Percentiles rank a stretch among this genome's conserved stretches.
Evolutionary conservation across 169 alveolate genomes (phyloP).

Genomic region (Eimeria acervulina): DNA sequence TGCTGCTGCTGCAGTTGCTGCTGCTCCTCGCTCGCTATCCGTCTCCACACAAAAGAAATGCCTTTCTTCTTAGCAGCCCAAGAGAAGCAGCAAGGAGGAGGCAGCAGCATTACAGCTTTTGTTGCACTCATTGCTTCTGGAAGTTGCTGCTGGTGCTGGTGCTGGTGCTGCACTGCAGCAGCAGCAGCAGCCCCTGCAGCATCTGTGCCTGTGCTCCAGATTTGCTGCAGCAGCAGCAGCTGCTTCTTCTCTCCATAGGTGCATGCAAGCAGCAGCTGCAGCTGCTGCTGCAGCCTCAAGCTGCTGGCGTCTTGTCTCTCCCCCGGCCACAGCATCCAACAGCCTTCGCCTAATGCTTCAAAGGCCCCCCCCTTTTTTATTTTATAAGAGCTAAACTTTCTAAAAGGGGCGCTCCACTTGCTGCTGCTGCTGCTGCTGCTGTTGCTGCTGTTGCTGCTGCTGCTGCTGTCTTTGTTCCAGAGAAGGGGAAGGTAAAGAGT

Average conservation of each 20-base stretch:
- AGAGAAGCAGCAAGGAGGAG: background rate
- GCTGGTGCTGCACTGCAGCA: background rate
- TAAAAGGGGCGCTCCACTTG: background rate
- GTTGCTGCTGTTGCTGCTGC: conserved; percentile 26
- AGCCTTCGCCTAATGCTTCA: background rate
- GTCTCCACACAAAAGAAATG: conserved; percentile 5
- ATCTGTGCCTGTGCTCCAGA: too few species aligned
- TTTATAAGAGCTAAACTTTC: background rate
- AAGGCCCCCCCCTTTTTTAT: background rate
- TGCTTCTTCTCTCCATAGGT: background rate
- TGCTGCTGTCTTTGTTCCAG: background rate
- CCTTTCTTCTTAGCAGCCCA: background rate
- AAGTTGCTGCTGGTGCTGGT: background rate
- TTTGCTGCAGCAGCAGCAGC: conserved; percentile 15
- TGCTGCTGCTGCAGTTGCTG: conserved; percentile 9
- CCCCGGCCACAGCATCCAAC: conserved; percentile 27
- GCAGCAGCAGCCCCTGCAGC: too few species aligned
- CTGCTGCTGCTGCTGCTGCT: conserved; percentile 3
- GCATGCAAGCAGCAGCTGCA: background rate
- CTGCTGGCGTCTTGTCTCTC: background rate
- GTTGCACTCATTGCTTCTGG: background rate
- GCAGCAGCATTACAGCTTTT: background rate
- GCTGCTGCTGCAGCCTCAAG: conserved; percentile 46
- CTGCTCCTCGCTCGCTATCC: background rate
- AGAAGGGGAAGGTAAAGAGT: conserved; percentile 18